Conservation (phyloP, 768 basidiomycete genomes). For the Coprinellus micaceus region DNA sequence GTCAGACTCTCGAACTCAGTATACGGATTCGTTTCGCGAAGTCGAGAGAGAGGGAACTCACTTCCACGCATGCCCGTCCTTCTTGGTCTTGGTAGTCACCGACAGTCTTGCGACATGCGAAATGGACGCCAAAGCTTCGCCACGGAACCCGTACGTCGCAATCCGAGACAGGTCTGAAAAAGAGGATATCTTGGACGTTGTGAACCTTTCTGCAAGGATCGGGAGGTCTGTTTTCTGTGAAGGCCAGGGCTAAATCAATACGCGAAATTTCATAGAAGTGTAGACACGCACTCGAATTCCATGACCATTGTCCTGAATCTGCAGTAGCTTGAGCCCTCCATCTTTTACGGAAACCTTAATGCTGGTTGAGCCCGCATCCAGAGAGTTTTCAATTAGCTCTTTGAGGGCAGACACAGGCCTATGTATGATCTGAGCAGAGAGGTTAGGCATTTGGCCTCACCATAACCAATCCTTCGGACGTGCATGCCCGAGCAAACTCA, state of each 20-base stretch:
- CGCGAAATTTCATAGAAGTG: too few relatives aligned
- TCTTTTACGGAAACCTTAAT: slow-evolving; percentile 91
- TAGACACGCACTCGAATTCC: slow-evolving; percentile 73
- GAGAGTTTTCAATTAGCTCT: slow-evolving; percentile 89
- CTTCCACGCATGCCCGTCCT: slow-evolving; percentile 89
- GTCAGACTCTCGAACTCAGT: neutral
- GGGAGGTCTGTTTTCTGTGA: slow-evolving; percentile 83
- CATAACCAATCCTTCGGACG: neutral
- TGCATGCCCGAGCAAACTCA: slow-evolving; percentile 19
- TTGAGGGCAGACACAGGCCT: slow-evolving; percentile 93
- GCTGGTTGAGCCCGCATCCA: slow-evolving; percentile 89
- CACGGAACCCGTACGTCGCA: slow-evolving; percentile 92
- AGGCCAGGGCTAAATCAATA: too few relatives aligned
- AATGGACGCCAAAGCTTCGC: slow-evolving; percentile 94
- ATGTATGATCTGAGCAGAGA: slow-evolving; percentile 30
- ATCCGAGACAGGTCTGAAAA: slow-evolving; percentile 86
- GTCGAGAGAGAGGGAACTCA: slow-evolving; percentile 36
- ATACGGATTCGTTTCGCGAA: neutral
- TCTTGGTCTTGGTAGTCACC: slow-evolving; percentile 86
- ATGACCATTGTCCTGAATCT: slow-evolving; percentile 95
- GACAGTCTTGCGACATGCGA: slow-evolving; percentile 89
- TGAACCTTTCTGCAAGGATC: slow-evolving; percentile 90
- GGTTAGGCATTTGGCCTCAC: slow-evolving; percentile 2
- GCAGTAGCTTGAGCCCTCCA: slow-evolving; percentile 90
- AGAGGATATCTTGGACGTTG: slow-evolving; percentile 85